Evolutionary conservation across 2,329 filamentous ascomycete genomes (phyloP).

Genomic region (Aspergillus aculeatinus): DNA sequence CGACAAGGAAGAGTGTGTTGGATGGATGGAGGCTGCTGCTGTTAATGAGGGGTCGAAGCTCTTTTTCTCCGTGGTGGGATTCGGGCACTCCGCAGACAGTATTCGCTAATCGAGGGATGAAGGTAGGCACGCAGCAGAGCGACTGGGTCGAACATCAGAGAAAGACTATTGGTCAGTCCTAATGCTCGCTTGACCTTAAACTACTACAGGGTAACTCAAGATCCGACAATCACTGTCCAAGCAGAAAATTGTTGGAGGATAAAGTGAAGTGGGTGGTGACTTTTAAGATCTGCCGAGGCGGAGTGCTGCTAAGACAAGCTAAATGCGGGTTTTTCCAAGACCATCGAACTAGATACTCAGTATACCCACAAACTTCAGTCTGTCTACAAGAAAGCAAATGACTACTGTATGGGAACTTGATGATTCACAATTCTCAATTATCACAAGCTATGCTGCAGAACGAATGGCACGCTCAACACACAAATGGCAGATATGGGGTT

Average conservation of each 20-base stretch:
- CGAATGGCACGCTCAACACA: constrained; percentile 17
- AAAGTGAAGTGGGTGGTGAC: neutral
- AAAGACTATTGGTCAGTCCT: neutral
- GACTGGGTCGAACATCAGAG: neutral
- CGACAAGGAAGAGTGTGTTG: neutral
- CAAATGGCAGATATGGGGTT: constrained; percentile 14
- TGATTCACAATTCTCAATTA: constrained; percentile 16
- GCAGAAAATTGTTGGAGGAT: neutral
- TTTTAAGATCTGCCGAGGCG: neutral
- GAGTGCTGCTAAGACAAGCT: neutral
- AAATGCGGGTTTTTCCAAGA: neutral
- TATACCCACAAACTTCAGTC: too few relatives aligned
- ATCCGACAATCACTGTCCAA: neutral
- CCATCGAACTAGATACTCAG: too few relatives aligned
- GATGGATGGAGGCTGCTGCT: neutral
- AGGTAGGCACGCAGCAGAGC: neutral
- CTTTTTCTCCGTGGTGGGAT: neutral
- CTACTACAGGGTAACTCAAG: neutral
- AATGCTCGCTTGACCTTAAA: neutral
- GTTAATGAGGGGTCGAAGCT: neutral
- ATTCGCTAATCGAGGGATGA: neutral
- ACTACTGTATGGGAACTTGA: neutral
- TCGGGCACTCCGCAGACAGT: neutral
- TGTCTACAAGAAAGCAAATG: neutral
- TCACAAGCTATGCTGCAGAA: constrained; percentile 19